Percentiles rank a stretch among this genome's conserved stretches.
These are phyloP conservation scores for Geranomyces michiganensis DNA, from an alignment of 192 early-diverging fungal species.

Conservation along the genomic window DNA sequence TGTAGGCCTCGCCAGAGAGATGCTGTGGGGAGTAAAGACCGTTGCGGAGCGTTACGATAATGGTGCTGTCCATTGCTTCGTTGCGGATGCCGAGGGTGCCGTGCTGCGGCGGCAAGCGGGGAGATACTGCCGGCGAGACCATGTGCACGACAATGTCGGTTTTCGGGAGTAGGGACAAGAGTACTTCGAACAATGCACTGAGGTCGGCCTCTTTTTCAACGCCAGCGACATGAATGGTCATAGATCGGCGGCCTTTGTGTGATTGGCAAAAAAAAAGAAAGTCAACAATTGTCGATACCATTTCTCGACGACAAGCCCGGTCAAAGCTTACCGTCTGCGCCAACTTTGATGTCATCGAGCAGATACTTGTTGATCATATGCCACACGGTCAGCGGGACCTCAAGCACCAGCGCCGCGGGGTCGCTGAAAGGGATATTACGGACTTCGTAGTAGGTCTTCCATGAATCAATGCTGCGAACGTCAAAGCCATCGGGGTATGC, in stretches of 20 bases:
- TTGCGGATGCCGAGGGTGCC: conserved; percentile 37
- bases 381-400: conserved; percentile 56
- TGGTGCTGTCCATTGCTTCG: conserved; percentile 34
- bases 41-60: conserved; percentile 43
- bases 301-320: too few relatives aligned
- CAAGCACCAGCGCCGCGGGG: conserved; percentile 55
- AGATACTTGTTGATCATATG: conserved; percentile 53
- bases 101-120: conserved; percentile 43
- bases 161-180: conserved; percentile 54
- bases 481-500: conserved; percentile 38
- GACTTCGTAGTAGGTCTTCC: conserved; percentile 49
- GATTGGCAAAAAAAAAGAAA: background rate
- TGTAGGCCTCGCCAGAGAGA: conserved; percentile 37
- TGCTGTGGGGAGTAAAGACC: conserved; percentile 18
- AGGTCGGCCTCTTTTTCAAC: conserved; percentile 55
- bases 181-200: conserved; percentile 43
- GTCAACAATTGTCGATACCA: background rate
- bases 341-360: conserved; percentile 30
- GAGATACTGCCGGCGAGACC: conserved; percentile 48
- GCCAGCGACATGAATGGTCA: conserved; percentile 54
- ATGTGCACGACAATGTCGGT: conserved; percentile 57
- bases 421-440: conserved; percentile 37
- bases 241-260: conserved; percentile 46
- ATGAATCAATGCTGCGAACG: conserved; percentile 39
- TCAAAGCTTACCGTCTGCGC: conserved; percentile 11